These are phyloP conservation scores for Tolypocladium ovalisporum DNA, from an alignment of 2,329 filamentous ascomycete species.

Conservation along the genomic window DNA sequence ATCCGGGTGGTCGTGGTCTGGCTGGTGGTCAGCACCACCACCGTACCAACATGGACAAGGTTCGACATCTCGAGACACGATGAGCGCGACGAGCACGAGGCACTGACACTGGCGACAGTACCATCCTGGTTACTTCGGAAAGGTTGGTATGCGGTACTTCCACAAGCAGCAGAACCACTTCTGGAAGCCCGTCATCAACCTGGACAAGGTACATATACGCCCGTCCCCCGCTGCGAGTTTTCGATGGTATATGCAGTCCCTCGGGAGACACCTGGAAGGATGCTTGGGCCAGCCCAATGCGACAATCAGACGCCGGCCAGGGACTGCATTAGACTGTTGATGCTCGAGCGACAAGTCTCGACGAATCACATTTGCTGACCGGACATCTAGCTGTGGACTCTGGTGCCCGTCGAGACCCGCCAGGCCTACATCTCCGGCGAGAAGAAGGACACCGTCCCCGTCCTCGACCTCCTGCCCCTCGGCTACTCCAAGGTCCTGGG, in stretches of 20 bases:
- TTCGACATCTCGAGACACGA: constrained; percentile 42
- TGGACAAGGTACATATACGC: constrained; percentile 69
- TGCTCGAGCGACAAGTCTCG: not conserved
- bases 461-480: constrained; percentile 93
- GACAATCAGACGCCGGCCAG: not conserved
- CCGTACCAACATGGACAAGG: constrained; percentile 56
- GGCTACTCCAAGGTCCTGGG: constrained; percentile 98
- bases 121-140: constrained; percentile 99
- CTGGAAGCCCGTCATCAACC: constrained; percentile 98
- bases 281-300: not conserved
- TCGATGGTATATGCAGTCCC: not conserved
- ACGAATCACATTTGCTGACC: constrained; percentile 14
- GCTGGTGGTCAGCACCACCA: constrained; percentile 97
- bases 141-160: constrained; percentile 93
- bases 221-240: not conserved
- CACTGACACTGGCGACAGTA: constrained; percentile 45
- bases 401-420: constrained; percentile 86
- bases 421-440: constrained; percentile 75
- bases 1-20: constrained; percentile 70
- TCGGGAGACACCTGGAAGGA: not conserved
- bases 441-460: constrained; percentile 86
- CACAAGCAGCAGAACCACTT: constrained; percentile 92
- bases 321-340: not conserved
- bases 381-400: constrained; percentile 69
- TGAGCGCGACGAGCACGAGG: not conserved